Base-by-base conservation (phyloP, 192 early-diverging fungal species). In the Mortierella antarctica region DNA sequence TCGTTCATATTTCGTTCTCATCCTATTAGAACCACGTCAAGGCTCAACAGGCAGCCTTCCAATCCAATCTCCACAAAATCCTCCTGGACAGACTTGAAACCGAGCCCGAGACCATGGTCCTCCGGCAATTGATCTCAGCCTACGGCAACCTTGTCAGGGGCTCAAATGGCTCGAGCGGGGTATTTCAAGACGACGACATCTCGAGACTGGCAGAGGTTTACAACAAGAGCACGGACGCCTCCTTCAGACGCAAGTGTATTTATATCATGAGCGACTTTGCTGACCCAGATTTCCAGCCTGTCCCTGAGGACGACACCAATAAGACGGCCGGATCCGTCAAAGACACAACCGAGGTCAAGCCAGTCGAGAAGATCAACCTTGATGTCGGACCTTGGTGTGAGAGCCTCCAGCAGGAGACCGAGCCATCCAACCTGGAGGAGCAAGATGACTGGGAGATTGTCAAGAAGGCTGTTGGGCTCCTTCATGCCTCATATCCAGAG, bases 321-420 rank as follows among this genome's bases (percentile, higher is more conserved):
- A 21, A 23, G 4, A 12, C 54, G 31, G 23, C 31, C 15, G 57
- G 58, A 15, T 53, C 45, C 10, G 14, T 13, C 41, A 21, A 47
- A 0, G 40, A 57, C 42, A 72, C n/a, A 11, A 48, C 31, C 21
- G 14, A 21, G 8, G 50, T 58, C 5, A n/a, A 58, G 6, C 8
- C 58, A 4, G 47, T 62, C 7, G 57, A 55, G 18, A 55, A 62
- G 23, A 7, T 21, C 10, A 44, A 39, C 9, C 20, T 61, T 1
- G 58, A 79, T 62, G 77, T 80, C 4, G 70, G 77, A 14, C 77
- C 77, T 11, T 80, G 77, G 77, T 80, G 77, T 44, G 70, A 80
- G 55, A 57, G 41, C 8, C 77, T 80, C 46, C 77, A 71, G 42
- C 51, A 64, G 6, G 51, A 68, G 54, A 65, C 57, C 39, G 13